phyloP scores from a whole-genome alignment of 345 rosid species.

The Carallia pectinifolia region DNA sequence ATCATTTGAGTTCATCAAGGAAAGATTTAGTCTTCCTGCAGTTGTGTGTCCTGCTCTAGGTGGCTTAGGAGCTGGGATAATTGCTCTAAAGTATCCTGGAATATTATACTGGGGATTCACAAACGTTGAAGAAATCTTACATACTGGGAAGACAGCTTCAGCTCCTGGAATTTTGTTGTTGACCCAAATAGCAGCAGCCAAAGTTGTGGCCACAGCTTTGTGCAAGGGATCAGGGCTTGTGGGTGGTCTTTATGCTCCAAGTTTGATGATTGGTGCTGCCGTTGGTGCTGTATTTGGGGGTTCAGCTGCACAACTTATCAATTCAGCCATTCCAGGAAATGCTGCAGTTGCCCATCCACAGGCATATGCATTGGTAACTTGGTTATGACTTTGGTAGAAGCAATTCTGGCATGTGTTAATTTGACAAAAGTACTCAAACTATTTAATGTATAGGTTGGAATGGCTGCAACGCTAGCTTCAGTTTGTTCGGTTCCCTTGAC shows the following conservation, averaged over 20 bases:
- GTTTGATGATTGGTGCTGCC: constrained; percentile 99
- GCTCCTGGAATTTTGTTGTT: constrained; percentile 98
- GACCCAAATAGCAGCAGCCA: constrained; percentile 88
- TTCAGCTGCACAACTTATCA: constrained; percentile 81
- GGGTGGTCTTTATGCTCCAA: constrained; percentile 96
- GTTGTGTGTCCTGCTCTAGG: constrained; percentile 97
- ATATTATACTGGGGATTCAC: constrained; percentile 97
- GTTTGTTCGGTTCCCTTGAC: constrained; percentile 98
- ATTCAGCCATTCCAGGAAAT: constrained; percentile 94
- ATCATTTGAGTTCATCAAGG: constrained; percentile 71
- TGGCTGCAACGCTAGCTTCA: constrained; percentile 98
- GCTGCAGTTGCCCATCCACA: constrained; percentile 98
- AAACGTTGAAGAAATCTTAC: constrained; percentile 94
- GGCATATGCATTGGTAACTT: constrained; percentile 92
- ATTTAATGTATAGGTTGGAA: constrained; percentile 72
- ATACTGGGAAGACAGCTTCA: constrained; percentile 91
- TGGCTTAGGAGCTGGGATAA: constrained; percentile 93
- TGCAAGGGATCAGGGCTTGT: constrained; percentile 98
- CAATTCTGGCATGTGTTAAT: constrained; percentile 3
- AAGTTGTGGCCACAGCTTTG: constrained; percentile 91
- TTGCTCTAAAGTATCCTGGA: constrained; percentile 98
- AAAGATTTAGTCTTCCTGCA: constrained; percentile 76
- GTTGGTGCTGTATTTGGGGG: constrained; percentile 99
- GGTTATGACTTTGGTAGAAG: not conserved
- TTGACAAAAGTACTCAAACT: constrained; percentile 19